Base-by-base conservation (phyloP, 2,329 filamentous ascomycete genomes). In the Ceratocystis diversiconidia region DNA sequence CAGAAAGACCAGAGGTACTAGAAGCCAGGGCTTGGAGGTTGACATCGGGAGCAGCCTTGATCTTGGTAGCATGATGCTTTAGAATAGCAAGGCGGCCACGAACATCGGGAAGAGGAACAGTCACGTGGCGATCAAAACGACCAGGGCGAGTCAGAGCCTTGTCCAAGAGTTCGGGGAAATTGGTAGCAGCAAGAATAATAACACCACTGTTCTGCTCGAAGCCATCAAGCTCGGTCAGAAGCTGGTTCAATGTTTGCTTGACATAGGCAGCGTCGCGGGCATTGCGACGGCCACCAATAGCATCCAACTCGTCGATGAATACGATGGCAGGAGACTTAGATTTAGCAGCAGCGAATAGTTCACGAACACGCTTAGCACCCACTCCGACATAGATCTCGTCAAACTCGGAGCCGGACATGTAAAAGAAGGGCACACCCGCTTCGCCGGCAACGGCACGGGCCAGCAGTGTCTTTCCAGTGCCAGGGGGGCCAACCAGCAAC, bases 331-430 rank as follows among this genome's bases (percentile, higher is more conserved):
- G 92, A 2, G 91, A 86, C 78, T 97, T 96, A 69, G 80, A 75
- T 70, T 91, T 89, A 69, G 92, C 92, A 65, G 88, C 85, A 59
- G 80, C 78, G 74, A 96, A 95, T n/a, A 96, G 82, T 69, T 96
- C 94, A 67, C 94, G 90, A 61, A 99, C 92, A 72, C 94, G 89
- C 80, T 99, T 96, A 59, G 91, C 91, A 73, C 92, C 91, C 64
- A 99, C 94, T 73, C 94, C 94, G 44, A 99, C 95, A 72, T 96
- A 99, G 63, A 99, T 88, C 76, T 99, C 94, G 72, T 99, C 94
- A 73, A 99, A 99, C 75, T 99, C 94, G 67, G 90, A 95, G 62
- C 94, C 94, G 72, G 94, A 99, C 92, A 99, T 97, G 82, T 96
- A 99, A 81, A 97, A 99, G 81, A 99, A 99, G 1, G 94, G 94